phyloP scores from a whole-genome alignment of 345 rosid species.

The Citrus glauca region DNA sequence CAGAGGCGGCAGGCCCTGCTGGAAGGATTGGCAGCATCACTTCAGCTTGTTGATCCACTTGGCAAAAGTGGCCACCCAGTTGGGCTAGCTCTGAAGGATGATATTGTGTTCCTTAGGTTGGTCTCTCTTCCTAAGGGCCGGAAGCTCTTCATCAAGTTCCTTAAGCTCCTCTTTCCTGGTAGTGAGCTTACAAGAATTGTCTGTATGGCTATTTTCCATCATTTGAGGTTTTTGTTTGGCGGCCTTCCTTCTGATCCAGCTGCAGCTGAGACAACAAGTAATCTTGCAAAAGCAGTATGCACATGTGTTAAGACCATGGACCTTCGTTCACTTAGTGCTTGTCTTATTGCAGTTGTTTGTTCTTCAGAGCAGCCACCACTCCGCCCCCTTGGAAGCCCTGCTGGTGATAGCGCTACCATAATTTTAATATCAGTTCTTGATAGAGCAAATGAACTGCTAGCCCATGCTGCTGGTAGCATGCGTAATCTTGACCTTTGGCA shows the following conservation, averaged over 20 bases:
- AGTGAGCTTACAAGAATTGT: constrained; percentile 79
- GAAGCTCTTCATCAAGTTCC: constrained; percentile 59
- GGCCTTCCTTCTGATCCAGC: constrained; percentile 56
- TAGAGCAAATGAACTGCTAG: constrained; percentile 69
- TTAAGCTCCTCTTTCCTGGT: constrained; percentile 80
- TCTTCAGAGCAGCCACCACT: constrained; percentile 98
- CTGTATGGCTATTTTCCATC: constrained; percentile 93
- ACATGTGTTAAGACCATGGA: constrained; percentile 76
- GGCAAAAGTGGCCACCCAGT: constrained; percentile 48
- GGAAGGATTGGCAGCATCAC: constrained; percentile 83
- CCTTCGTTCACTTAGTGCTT: constrained; percentile 79
- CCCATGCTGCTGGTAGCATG: constrained; percentile 42
- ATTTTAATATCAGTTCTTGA: constrained; percentile 79
- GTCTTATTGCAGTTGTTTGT: constrained; percentile 97
- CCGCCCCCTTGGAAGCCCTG: constrained; percentile 82
- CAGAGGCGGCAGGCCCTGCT: constrained; percentile 67
- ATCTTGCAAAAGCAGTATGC: constrained; percentile 64
- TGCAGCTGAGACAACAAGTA: constrained; percentile 60
- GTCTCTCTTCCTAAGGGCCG: constrained; percentile 81
- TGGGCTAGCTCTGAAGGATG: constrained; percentile 62
- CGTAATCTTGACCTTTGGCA: constrained; percentile 80
- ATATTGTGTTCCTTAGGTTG: constrained; percentile 72
- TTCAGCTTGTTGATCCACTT: constrained; percentile 93
- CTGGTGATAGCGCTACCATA: constrained; percentile 85
- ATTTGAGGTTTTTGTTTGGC: constrained; percentile 85